A percentile compares a stretch with the other conserved stretches of the same genome.
phyloP scores from a whole-genome alignment of 768 basidiomycete genomes.

The Suillus occidentalis region DNA sequence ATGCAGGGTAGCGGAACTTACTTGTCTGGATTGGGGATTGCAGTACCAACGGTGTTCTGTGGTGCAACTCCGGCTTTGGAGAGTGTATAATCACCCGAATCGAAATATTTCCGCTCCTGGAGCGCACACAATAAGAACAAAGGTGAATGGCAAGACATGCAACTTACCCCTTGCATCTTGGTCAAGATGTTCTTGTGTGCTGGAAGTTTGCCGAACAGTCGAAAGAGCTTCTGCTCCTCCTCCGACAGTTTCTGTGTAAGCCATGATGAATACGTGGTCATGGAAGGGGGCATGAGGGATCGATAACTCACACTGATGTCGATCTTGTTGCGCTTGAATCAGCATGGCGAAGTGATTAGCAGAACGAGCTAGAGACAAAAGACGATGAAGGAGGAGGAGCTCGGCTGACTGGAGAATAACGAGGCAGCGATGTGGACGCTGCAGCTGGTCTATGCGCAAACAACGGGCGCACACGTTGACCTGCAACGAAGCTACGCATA shows the following conservation, averaged over 20 bases:
- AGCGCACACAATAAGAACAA: conserved; percentile 9
- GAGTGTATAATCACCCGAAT: conserved; percentile 97
- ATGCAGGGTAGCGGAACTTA: conserved; percentile 39
- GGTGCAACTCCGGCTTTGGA: conserved; percentile 93
- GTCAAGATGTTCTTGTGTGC: conserved; percentile 89
- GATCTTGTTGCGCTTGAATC: conserved; percentile 81
- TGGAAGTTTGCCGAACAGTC: conserved; percentile 92
- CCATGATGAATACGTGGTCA: conserved; percentile 12
- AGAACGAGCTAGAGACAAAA: conserved; percentile 11
- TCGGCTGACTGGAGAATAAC: conserved; percentile 25
- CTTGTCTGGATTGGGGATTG: conserved; percentile 98
- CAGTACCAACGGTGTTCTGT: conserved; percentile 87
- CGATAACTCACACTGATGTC: conserved; percentile 78
- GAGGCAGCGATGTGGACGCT: conserved; percentile 27
- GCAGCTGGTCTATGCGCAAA: conserved; percentile 15
- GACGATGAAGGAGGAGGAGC: conserved; percentile 26
- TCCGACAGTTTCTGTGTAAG: conserved; percentile 67
- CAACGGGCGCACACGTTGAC: conserved; percentile 26
- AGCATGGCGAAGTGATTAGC: conserved; percentile 49
- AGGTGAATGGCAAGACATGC: not conserved
- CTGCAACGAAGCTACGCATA: conserved; percentile 35
- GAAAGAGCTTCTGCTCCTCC: conserved; percentile 93
- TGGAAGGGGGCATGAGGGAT: conserved; percentile 5
- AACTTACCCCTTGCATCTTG: conserved; percentile 90
- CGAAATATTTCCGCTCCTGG: conserved; percentile 98